Conservation (phyloP, 345 rosid genomes). For the Lumnitzera littorea region DNA sequence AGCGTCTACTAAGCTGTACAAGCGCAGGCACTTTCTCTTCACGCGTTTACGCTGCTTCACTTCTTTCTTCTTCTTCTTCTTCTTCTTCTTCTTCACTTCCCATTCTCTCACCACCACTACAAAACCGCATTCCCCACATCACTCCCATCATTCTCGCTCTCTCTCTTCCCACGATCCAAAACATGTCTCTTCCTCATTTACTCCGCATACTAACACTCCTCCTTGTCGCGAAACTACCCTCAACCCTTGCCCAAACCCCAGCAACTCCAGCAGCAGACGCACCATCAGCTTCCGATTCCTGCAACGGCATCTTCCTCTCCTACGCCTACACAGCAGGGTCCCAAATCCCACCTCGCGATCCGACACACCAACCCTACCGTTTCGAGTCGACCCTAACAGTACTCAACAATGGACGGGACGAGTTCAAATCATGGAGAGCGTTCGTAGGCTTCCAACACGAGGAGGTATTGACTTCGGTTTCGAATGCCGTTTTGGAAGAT, state of each 20-base stretch:
- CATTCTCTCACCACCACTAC: neutral
- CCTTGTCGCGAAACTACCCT: too few species aligned
- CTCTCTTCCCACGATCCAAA: neutral
- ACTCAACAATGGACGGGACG: conserved; percentile 61
- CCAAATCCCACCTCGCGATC: conserved; percentile 49
- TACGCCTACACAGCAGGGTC: conserved; percentile 47
- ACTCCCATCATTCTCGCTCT: neutral
- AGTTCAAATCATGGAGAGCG: conserved; percentile 70
- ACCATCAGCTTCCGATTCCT: conserved; percentile 37
- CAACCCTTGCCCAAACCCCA: conserved; percentile 29
- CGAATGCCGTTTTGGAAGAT: conserved; percentile 66
- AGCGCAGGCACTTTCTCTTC: neutral
- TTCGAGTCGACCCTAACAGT: conserved; percentile 72
- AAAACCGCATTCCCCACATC: neutral
- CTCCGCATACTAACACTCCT: too few species aligned
- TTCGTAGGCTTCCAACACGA: conserved; percentile 63
- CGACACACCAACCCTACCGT: conserved; percentile 65
- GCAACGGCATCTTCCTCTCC: conserved; percentile 70
- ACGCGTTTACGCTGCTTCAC: conserved; percentile 30
- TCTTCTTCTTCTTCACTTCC: too few species aligned
- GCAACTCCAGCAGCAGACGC: conserved; percentile 32
- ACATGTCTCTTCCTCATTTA: too few species aligned
- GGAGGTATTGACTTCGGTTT: conserved; percentile 68
- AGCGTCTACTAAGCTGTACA: conserved; percentile 15
- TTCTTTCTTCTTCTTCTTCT: neutral